Percentiles rank a stretch among this genome's conserved stretches.
These are phyloP conservation scores for Cynanchum wilfordii DNA, from an alignment of 257 asterid genomes.

Conservation along the genomic window DNA sequence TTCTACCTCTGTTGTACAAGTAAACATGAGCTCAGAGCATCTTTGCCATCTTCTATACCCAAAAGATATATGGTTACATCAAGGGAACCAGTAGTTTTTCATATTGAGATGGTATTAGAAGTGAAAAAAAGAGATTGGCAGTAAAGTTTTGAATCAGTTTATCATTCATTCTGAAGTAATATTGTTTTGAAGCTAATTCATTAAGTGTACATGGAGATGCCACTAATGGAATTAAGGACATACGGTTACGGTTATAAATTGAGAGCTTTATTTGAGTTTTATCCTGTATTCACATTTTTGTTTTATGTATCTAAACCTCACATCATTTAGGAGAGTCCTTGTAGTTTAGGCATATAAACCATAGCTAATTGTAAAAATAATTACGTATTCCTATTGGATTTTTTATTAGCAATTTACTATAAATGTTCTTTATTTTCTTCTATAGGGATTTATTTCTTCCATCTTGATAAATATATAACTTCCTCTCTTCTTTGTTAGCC, in stretches of 20 bases:
- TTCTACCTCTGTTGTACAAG: background rate
- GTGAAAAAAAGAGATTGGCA: background rate
- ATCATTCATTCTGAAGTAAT: background rate
- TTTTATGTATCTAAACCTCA: background rate
- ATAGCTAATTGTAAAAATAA: background rate
- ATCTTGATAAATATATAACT: background rate
- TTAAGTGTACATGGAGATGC: background rate
- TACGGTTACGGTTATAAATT: background rate
- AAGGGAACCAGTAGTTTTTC: background rate
- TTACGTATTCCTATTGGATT: background rate
- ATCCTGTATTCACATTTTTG: background rate
- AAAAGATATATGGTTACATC: background rate
- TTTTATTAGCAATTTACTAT: background rate
- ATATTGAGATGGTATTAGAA: background rate
- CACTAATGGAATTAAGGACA: background rate
- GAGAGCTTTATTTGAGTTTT: background rate
- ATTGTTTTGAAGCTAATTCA: constrained; percentile 9
- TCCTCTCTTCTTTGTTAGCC: too few relatives aligned
- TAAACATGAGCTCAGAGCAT: background rate
- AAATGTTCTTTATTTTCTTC: background rate
- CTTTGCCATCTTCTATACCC: background rate
- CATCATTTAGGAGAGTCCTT: background rate
- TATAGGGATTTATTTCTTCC: background rate
- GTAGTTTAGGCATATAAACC: background rate
- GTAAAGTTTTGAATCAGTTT: background rate